Evolutionary conservation across 2,329 filamentous ascomycete species (phyloP).

Genomic region (Cadophora sp.): DNA sequence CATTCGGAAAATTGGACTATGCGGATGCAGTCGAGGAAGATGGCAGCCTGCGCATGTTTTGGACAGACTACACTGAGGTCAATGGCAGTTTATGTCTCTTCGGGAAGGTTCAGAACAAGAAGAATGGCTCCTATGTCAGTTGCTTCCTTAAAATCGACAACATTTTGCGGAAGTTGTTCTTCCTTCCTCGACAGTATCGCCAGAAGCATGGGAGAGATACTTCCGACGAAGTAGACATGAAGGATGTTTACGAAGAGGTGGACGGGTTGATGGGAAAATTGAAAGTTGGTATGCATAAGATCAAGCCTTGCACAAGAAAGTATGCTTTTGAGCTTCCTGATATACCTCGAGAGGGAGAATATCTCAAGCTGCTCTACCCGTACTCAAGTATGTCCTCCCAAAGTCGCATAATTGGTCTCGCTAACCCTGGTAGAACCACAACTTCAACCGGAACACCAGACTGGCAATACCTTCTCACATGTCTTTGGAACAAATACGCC

Average conservation of each 20-base stretch:
- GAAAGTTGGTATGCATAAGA: slow-evolving; percentile 88
- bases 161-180: slow-evolving; percentile 89
- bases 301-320: slow-evolving; percentile 87
- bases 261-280: slow-evolving; percentile 87
- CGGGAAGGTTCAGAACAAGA: slow-evolving; percentile 93
- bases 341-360: slow-evolving; percentile 87
- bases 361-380: slow-evolving; percentile 94
- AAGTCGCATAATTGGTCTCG: neutral
- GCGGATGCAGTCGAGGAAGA: slow-evolving; percentile 92
- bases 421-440: slow-evolving; percentile 59
- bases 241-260: slow-evolving; percentile 89
- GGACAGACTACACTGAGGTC: slow-evolving; percentile 94
- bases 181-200: slow-evolving; percentile 77
- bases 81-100: slow-evolving; percentile 93
- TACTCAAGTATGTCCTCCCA: slow-evolving; percentile 70
- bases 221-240: slow-evolving; percentile 81
- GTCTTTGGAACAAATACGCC: slow-evolving; percentile 94
- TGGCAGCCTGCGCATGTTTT: slow-evolving; percentile 92
- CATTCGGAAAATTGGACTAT: slow-evolving; percentile 81
- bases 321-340: slow-evolving; percentile 93
- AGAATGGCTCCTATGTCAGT: slow-evolving; percentile 79
- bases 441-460: slow-evolving; percentile 68
- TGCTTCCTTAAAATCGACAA: slow-evolving; percentile 98
- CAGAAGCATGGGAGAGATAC: slow-evolving; percentile 72
- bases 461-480: slow-evolving; percentile 89